Conservation (phyloP, 108 stramenopile genomes). For the Fragilaria radians region DNA sequence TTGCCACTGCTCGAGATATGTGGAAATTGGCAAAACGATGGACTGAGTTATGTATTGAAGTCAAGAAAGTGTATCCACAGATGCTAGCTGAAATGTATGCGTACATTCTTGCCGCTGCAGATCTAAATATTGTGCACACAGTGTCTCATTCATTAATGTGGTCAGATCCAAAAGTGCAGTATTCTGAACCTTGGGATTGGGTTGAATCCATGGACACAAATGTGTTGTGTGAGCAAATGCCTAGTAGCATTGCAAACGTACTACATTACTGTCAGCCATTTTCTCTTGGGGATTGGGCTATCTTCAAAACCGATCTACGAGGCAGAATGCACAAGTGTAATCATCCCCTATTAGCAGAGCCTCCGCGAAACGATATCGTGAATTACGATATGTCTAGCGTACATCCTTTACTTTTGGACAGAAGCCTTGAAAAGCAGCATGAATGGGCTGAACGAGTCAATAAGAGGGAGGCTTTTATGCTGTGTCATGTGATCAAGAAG, state of each 20-base stretch:
- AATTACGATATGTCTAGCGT: slow-evolving; percentile 7
- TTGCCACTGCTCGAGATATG: slow-evolving; percentile 81
- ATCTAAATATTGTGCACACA: slow-evolving; percentile 43
- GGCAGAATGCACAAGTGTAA: slow-evolving; percentile 45
- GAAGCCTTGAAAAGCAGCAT: background rate
- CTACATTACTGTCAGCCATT: slow-evolving; percentile 51
- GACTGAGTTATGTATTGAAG: slow-evolving; percentile 50
- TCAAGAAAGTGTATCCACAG: slow-evolving; percentile 53
- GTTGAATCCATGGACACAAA: slow-evolving; percentile 24
- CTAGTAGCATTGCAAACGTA: slow-evolving; percentile 20
- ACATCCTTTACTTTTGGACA: background rate
- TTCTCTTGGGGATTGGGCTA: slow-evolving; percentile 33
- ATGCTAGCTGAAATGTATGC: slow-evolving; percentile 84
- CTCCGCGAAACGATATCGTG: slow-evolving; percentile 25
- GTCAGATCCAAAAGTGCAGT: slow-evolving; percentile 25
- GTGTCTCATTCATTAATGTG: slow-evolving; percentile 58
- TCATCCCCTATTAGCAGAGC: slow-evolving; percentile 33
- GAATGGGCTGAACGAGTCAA: background rate
- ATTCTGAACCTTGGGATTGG: slow-evolving; percentile 47
- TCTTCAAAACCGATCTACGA: slow-evolving; percentile 35
- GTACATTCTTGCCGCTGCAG: slow-evolving; percentile 71
- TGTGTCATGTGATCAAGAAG: slow-evolving; percentile 55
- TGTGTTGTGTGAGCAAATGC: slow-evolving; percentile 27
- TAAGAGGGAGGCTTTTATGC: slow-evolving; percentile 48
- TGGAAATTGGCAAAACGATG: slow-evolving; percentile 47